phyloP scores from a whole-genome alignment of 73 alveolate genomes.

The Symbiodinium pilosum region DNA sequence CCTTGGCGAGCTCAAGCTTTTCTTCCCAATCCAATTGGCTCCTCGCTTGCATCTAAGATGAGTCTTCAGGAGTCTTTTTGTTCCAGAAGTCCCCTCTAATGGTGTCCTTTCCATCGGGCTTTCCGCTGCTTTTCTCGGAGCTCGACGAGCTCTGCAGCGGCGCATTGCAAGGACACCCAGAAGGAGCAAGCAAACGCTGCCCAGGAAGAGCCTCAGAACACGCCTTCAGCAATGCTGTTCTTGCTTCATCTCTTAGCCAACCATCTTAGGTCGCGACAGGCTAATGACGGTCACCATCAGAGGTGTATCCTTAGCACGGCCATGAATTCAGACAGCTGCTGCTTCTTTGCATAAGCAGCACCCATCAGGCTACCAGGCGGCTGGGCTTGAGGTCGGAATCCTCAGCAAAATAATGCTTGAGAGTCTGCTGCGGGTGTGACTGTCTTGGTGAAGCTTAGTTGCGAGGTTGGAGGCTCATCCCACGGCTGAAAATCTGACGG shows the following conservation, averaged over 20 bases:
- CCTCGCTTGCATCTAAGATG: neutral
- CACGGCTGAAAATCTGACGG: neutral
- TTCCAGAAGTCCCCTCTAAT: no score
- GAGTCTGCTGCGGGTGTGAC: no score
- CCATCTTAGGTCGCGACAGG: neutral
- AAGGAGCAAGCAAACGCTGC: neutral
- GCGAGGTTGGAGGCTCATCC: no score
- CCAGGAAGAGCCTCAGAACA: neutral
- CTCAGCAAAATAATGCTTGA: no score
- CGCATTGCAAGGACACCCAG: neutral
- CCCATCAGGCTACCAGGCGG: neutral
- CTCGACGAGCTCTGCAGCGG: neutral
- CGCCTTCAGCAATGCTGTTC: neutral
- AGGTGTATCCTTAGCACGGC: neutral
- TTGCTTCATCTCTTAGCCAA: neutral
- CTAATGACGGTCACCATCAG: neutral
- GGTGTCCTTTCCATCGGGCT: neutral
- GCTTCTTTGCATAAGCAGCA: neutral
- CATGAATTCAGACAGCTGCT: neutral
- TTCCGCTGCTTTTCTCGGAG: neutral
- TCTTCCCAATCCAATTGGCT: conserved; percentile 1
- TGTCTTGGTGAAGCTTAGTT: no score
- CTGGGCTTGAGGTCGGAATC: neutral
- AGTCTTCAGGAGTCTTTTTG: no score
- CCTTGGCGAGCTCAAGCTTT: conserved; percentile 1